These are phyloP conservation scores for Coccomyxa subellipsoidea DNA, from an alignment of 163 green algal genomes.

Conservation along the genomic window DNA sequence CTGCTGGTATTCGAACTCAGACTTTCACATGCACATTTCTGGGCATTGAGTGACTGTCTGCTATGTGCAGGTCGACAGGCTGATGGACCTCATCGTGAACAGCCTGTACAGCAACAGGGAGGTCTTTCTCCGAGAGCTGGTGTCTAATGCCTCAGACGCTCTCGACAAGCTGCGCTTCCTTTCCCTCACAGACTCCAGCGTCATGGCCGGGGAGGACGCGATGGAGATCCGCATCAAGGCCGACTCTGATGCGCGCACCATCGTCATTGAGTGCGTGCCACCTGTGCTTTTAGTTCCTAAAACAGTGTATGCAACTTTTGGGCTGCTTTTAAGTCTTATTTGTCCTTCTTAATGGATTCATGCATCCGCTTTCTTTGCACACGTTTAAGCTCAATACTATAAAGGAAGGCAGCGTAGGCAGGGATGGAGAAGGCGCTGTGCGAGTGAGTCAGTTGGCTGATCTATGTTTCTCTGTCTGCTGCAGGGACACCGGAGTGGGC, in stretches of 20 bases:
- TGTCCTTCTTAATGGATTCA: too few species aligned
- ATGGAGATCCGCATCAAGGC: conserved; percentile 89
- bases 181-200: conserved; percentile 33
- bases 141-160: conserved; percentile 88
- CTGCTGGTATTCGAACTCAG: too few species aligned
- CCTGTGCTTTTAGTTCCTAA: too few species aligned
- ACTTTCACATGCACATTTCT: background rate
- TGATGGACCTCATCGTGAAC: conserved; percentile 99
- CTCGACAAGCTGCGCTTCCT: conserved; percentile 83
- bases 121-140: conserved; percentile 97
- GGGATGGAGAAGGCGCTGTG: too few species aligned
- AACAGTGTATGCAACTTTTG: too few species aligned
- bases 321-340: too few species aligned
- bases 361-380: too few species aligned
- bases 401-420: too few species aligned
- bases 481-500: conserved; percentile 84
- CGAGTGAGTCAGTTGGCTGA: too few species aligned
- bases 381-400: too few species aligned
- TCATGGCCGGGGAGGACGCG: conserved; percentile 41
- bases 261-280: conserved; percentile 85
- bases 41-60: background rate
- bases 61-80: conserved; percentile 78
- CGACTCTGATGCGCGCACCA: conserved; percentile 79
- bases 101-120: conserved; percentile 97
- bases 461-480: too few species aligned